Base-by-base conservation (phyloP, 179 eudicot species). In the Corrigiola litoralis region DNA sequence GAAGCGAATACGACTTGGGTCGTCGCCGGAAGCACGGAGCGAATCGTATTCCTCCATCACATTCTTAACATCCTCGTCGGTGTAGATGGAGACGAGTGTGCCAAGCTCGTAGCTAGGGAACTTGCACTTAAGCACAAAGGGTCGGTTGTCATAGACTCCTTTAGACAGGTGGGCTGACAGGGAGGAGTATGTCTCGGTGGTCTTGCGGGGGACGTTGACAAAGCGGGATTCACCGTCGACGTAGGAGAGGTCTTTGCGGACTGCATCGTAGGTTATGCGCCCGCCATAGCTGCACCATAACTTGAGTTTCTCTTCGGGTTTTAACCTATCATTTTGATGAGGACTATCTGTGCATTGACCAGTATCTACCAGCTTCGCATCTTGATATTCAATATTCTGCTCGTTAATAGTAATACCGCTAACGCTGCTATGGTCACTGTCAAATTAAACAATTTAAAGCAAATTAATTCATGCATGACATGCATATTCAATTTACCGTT, bases 211-310 rank as follows among this genome's bases (percentile, higher is more conserved):
- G 12, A 92, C 68, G 47, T 90, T 78, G 34, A 92, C 89, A 5
- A 92, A 90, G 0, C 97, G 83, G 18, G 98, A 90, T 52, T 92
- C 98, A 28, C 98, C 98, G 28, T 97, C 98, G 56, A 92, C 90
- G 75, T 92, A 92, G 20, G 97, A 95, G 71, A 92, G 94, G 63
- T 90, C 92, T 61, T 86, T 87, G 80, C 90, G 97, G 70, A 84
- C 92, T 1, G 97, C n/a, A 97, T 12, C 98, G 88, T 4, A 94
- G 98, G 16, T 92, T 68, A 84, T 90, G 23, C n/a, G n/a, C n/a
- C 98, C 98, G 7, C 95, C 97, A 70, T 87, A 92, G 68, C 97
- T 90, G 58, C 95, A 90, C 98, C n/a, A n/a, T n/a, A n/a, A n/a
- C n/a, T n/a, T n/a, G n/a, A n/a, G n/a, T n/a, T n/a, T n/a, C n/a